phyloP scores from a whole-genome alignment of 768 basidiomycete species.

The Steccherinum ochraceum region DNA sequence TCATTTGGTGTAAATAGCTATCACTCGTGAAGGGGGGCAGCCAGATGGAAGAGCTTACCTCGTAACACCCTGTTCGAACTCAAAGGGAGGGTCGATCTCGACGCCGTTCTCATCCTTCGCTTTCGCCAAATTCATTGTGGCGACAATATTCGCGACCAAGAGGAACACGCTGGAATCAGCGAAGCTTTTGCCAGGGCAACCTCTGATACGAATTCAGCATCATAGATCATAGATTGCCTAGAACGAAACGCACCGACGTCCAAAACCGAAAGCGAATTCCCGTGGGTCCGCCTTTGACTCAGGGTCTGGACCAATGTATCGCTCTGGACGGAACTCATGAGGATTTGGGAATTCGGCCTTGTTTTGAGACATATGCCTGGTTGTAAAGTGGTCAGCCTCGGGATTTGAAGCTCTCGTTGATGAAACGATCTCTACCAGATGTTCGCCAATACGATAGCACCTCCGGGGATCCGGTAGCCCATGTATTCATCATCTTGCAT shows the following conservation, averaged over 20 bases:
- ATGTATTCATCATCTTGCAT: slow-evolving; percentile 22
- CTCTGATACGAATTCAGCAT: background rate
- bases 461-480: slow-evolving; percentile 21
- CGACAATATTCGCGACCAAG: background rate
- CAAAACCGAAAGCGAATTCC: slow-evolving; percentile 17
- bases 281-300: slow-evolving; percentile 15
- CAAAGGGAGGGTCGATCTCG: background rate
- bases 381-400: too few relatives aligned
- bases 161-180: background rate
- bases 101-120: background rate
- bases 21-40: too few relatives aligned
- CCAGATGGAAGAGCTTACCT: background rate
- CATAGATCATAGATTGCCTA: too few relatives aligned
- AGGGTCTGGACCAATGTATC: slow-evolving; percentile 18
- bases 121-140: background rate
- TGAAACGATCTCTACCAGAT: too few relatives aligned
- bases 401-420: too few relatives aligned
- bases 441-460: slow-evolving; percentile 17
- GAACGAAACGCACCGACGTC: slow-evolving; percentile 16
- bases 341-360: slow-evolving; percentile 20
- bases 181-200: background rate
- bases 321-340: slow-evolving; percentile 21
- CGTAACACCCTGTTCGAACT: background rate
- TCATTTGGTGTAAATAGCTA: too few relatives aligned
- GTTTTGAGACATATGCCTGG: slow-evolving; percentile 25